Evolutionary conservation across 2,329 filamentous ascomycete species (phyloP), one percentile per base, ranked within the genome.

Genomic region (Ophiostoma quercus): DNA sequence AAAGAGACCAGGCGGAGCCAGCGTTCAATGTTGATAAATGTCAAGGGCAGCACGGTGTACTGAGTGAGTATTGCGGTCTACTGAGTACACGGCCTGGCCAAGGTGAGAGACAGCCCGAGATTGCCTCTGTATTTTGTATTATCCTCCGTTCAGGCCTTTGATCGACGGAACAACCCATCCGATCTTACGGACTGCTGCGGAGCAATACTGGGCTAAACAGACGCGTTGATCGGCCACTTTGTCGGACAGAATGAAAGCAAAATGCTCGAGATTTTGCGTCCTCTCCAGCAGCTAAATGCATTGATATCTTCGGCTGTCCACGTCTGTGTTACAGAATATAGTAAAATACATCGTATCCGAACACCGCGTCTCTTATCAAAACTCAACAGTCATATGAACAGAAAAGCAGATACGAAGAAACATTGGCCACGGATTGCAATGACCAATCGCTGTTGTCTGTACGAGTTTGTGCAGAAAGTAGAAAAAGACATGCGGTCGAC

Each of bases 101-200:
- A 57, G 22, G 9, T 57, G 51, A 57, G 51, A 57, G 47, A 29
- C 25, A 54, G 47, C 47, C 47, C 47, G 47, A 54, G n/a, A 25
- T 54, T 54, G 47, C 47, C 34, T 41, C 9, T 41, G 51, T 25
- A 57, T 14, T 41, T 1, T 41, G 39, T 41, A 25, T 25, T 6
- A 1, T n/a, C 16, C n/a, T 57, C 51, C 51, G 51, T 57, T 22
- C n/a, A 22, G 51, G 51, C 51, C 51, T n/a, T 25, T n/a, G 22
- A 25, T 47, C 43, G 22, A 25, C 51, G 51, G 51, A 57, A 57
- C 51, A 57, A 57, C 51, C 51, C n/a, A 57, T 57, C 51, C 51
- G 51, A 57, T 57, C 22, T 57, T 57, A 57, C 51, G 51, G 51
- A 25, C 51, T 25, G 51, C 51, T 25, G 22, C 51, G 51, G 51